A percentile compares a stretch with the other conserved stretches of the same genome.
phyloP scores from a whole-genome alignment of 2,329 filamentous ascomycete species.

The Ophiostoma perfectum region DNA sequence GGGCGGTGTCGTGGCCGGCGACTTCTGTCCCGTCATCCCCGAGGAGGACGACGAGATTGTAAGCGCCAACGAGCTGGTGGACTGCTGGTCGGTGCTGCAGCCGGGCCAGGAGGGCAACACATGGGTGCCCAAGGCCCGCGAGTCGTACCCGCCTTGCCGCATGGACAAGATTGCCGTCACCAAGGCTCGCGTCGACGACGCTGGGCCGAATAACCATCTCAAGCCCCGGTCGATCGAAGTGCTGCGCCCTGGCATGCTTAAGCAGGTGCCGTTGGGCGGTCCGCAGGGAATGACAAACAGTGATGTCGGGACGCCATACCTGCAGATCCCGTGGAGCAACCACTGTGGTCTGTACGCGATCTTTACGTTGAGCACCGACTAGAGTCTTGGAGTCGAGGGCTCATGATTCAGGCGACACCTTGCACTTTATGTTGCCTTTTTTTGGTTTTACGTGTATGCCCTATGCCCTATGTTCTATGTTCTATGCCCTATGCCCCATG shows the following conservation, averaged over 20 bases:
- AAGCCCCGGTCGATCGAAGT: constrained; percentile 24
- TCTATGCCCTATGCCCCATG: too few relatives aligned
- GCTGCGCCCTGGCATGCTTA: constrained; percentile 27
- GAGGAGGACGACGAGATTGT: constrained; percentile 34
- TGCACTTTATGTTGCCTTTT: background rate
- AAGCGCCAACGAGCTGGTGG: constrained; percentile 32
- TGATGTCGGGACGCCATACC: background rate
- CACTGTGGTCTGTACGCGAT: constrained; percentile 24
- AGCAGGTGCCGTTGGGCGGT: constrained; percentile 23
- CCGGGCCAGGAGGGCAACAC: constrained; percentile 34
- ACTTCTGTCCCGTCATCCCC: constrained; percentile 38
- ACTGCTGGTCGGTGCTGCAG: constrained; percentile 34
- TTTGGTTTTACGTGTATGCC: background rate
- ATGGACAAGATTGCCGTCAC: constrained; percentile 37
- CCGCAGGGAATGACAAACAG: background rate
- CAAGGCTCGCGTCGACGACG: constrained; percentile 26
- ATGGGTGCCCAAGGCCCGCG: constrained; percentile 36
- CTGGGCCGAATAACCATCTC: background rate
- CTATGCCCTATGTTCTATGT: too few relatives aligned
- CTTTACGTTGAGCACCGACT: constrained; percentile 14
- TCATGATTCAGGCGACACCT: background rate
- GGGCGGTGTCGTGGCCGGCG: constrained; percentile 36
- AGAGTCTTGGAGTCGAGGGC: background rate
- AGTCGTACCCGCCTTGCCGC: constrained; percentile 33
- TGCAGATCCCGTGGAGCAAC: constrained; percentile 23